Base-by-base conservation (phyloP, 495 filamentous ascomycete species). In the Acidomyces sp. region DNA sequence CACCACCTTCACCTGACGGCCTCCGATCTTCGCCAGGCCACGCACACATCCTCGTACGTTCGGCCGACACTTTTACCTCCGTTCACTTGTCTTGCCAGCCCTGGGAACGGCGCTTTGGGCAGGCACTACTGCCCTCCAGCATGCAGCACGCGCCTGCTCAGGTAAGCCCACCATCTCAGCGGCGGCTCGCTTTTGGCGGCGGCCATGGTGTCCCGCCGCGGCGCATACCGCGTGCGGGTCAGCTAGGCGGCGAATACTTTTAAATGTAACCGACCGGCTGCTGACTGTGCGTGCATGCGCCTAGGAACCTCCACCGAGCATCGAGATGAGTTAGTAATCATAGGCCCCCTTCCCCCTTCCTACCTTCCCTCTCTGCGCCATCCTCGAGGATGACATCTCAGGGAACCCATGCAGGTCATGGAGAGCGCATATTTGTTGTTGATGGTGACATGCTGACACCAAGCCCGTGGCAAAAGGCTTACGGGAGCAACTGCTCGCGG, bases 401-500 rank as follows among this genome's bases (percentile, higher is more conserved):
- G 28, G 17, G 27, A 9, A 25, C n/a, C 23, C 16, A 12, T 24
- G 27, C 11, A 10, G 18, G 35, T n/a, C 13, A 33, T 17, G 19
- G 27, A 24, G 6, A 11, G 16, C 34, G 23, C 16, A 10, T 33
- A 22, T 23, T 37, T 37, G n/a, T n/a, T n/a, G n/a, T n/a, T 13
- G 26, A 29, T 29, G 7, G 6, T 22, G 16, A 13, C 24, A 24
- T 37, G 34, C 34, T 45, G 34, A 45, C 42, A 11, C 12, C 10
- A n/a, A n/a, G 16, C 6, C 21, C 26, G 11, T 1, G 12, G 2
- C 5, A 17, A n/a, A 24, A 63, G 60, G 55, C 39, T 50, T 64
- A 47, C 55, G 61, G 39, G 61, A 64, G 39, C 61, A 64, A 24
- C 58, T 64, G 11, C 55, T 62, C 36, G 59, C 59, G 34, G 55